Percentiles rank a stretch among this genome's conserved stretches.
These are phyloP conservation scores for Fusarium metavorans DNA, from an alignment of 2,329 filamentous ascomycete genomes.

Conservation along the genomic window DNA sequence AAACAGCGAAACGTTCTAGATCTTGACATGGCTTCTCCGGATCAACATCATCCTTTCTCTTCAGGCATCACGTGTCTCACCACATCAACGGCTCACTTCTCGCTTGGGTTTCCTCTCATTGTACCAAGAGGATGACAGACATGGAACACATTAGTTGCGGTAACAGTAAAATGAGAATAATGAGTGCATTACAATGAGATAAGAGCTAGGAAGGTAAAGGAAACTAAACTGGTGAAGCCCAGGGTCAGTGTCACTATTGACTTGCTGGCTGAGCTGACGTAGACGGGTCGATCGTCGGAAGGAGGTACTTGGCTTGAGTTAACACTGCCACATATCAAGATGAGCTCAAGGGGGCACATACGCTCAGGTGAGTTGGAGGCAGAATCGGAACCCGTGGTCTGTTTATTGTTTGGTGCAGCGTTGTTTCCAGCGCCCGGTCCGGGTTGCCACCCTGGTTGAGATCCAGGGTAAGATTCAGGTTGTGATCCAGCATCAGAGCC, in stretches of 20 bases:
- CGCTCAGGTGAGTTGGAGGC: neutral
- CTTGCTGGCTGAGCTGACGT: neutral
- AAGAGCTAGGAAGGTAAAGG: neutral
- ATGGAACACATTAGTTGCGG: neutral
- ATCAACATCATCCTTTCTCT: neutral
- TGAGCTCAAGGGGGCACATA: neutral
- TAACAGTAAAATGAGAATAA: neutral
- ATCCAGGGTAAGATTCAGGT: neutral
- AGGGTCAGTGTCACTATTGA: neutral
- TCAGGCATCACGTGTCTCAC: neutral
- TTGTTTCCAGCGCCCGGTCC: neutral
- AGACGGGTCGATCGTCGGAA: neutral
- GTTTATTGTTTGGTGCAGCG: neutral
- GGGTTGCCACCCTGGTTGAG: neutral
- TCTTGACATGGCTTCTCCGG: neutral
- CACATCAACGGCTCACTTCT: neutral
- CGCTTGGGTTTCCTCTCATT: too few species aligned
- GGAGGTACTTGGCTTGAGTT: neutral
- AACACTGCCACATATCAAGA: neutral
- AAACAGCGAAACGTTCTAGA: neutral
- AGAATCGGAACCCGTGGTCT: neutral
- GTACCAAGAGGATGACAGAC: neutral
- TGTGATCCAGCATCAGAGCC: neutral
- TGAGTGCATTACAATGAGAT: neutral
- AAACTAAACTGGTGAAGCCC: neutral